Evolutionary conservation across 805 yeast species (phyloP), one percentile per base, ranked within the genome.

Genomic region (Candida xiaguanensis): DNA sequence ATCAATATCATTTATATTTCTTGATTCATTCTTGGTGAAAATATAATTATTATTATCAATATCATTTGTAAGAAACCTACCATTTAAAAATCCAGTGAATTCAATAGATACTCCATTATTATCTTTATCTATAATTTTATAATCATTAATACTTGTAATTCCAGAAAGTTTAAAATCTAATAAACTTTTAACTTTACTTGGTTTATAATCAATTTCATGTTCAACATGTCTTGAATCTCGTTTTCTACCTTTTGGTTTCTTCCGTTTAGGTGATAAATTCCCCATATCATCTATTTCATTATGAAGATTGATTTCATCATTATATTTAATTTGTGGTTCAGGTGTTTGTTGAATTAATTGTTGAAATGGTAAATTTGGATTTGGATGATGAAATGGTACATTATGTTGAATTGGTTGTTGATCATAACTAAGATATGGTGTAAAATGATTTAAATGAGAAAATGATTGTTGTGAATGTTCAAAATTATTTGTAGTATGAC

Each of bases 11-110:
- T 23, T 4, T 4, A 18, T 12, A 24, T 8, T 13, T 20, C 13
- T 30, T 9, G 30, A 30, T 28, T 37, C 44, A 22, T 47, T 49
- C 38, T 44, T 48, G 18, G 48, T 49, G 33, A 44, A 39, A 19
- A 53, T 39, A 45, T 58, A 67, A 48, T 65, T 63, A 38, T 52
- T 58, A 44, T 66, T 67, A 42, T 68, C 74, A 14, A 49, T 51
- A 37, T 66, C 67, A 45, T 67, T 65, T 4, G 73, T 65, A 32
- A 66, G 48, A 37, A 70, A 67, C 36, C 70, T 53, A 2, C 75
- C 76, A 41, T 63, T 65, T 23, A 71, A 53, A 40, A 68, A 69
- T 5, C 72, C 74, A 28, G 48, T 50, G 25, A 64, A 53, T 5
- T 51, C 53, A 12, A 61, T 39, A 5, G 33, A 31, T 5, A 64